Evolutionary conservation across 305 asterid genomes (phyloP), one percentile per base, ranked within the genome.

Genomic region (Solanum chacoense): DNA sequence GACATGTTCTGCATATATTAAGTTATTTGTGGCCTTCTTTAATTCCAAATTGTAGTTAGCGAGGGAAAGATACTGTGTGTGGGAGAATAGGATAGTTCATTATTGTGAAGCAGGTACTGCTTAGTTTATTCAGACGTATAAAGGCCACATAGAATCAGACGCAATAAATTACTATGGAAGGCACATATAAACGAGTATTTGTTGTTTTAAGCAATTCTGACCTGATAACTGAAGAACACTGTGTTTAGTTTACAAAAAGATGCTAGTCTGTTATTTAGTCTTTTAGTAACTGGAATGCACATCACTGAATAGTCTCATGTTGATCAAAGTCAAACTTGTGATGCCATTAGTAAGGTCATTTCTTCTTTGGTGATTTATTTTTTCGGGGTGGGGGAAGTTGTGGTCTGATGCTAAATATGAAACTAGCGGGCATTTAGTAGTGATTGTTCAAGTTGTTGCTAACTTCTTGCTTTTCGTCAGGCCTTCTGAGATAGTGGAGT

Each of bases 401-500:
- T 4, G 34, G 20, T 76, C 31, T 78, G 59, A 37, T 78, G 85
- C 85, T 38, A 78, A 37, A 26, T 37, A 40, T 40, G 83, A 83
- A 76, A 13, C 10, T 32, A 29, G 6, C 2, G 31, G 76, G 69
- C 75, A 42, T 32, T 13, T 69, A 5, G 78, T 38, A 79, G 18
- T 42, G 85, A 16, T 38, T 40, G 36, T 40, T 40, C 16, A 2
- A 24, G n/a, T 87, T 87, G 38, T 45, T 59, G 69, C 69, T 88
- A 22, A 12, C 73, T 55, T 74, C 45, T 88, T 89, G 84, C 80
- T 88, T 37, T 69, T 89, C 72, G n/a, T 78, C 93, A 96, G 99
- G 98, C 98, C 98, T 26, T 89, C 93, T 87, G 98, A 96, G 93
- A 89, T 97, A 93, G 92, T 96, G 79, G 93, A 95, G 45, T 95